phyloP scores from a whole-genome alignment of 306 rosid species.

The Cucurbita ficifolia region DNA sequence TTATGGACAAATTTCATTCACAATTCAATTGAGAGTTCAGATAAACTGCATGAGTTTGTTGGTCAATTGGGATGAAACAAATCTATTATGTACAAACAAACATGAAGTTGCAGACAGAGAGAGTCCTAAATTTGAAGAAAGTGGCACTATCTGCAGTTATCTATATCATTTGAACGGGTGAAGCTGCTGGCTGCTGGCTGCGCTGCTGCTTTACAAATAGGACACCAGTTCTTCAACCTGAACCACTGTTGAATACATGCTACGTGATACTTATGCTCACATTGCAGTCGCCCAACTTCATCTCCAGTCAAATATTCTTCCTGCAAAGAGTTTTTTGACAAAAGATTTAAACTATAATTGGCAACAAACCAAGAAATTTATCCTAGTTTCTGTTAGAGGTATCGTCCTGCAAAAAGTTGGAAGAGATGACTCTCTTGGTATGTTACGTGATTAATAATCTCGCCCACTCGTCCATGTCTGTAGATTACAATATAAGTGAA shows the following conservation, averaged over 20 bases:
- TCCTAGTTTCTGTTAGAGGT: background rate
- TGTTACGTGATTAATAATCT: background rate
- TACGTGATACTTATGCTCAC: constrained; percentile 61
- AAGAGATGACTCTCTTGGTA: background rate
- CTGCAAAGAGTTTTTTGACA: constrained; percentile 22
- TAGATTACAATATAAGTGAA: background rate
- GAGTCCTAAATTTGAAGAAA: background rate
- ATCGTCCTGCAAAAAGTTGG: constrained; percentile 27
- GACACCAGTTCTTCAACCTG: constrained; percentile 91
- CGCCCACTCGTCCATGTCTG: background rate
- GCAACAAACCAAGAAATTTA: background rate
- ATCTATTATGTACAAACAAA: background rate
- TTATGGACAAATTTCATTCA: background rate
- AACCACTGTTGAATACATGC: constrained; percentile 79
- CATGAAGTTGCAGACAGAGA: background rate
- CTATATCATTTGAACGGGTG: background rate
- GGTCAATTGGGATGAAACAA: background rate
- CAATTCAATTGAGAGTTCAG: background rate
- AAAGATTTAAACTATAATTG: background rate
- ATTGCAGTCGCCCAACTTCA: constrained; percentile 54
- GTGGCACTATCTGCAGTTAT: background rate
- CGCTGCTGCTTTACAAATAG: constrained; percentile 75
- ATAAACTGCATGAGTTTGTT: background rate
- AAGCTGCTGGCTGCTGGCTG: background rate
- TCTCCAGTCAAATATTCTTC: constrained; percentile 70